Percentiles rank a stretch among this genome's conserved stretches.
Conservation (phyloP, 2,329 filamentous ascomycete genomes). For the Colletotrichum limetticola region DNA sequence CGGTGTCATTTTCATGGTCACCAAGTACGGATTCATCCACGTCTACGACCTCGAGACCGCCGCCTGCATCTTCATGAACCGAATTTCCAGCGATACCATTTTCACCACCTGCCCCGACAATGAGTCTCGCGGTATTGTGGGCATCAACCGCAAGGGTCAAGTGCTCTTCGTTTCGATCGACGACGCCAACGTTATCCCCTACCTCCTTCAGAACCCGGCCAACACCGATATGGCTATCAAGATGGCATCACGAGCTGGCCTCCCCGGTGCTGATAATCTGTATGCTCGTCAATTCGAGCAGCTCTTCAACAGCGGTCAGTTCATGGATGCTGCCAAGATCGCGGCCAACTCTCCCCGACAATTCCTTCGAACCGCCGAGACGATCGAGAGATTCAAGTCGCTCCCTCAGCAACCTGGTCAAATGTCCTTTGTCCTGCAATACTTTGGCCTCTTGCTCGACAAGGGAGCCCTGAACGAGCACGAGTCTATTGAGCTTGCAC, state of each 20-base stretch:
- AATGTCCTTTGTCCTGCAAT: constrained; percentile 94
- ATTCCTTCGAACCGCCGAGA: constrained; percentile 93
- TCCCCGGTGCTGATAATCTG: constrained; percentile 93
- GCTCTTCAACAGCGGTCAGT: constrained; percentile 82
- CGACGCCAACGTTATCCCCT: constrained; percentile 90
- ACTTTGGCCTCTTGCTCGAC: constrained; percentile 96
- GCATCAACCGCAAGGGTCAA: constrained; percentile 97
- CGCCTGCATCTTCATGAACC: constrained; percentile 98
- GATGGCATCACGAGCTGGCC: constrained; percentile 91
- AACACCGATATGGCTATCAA: constrained; percentile 95
- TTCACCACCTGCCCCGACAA: constrained; percentile 91
- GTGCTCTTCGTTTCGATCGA: constrained; percentile 94
- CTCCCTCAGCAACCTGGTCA: constrained; percentile 83
- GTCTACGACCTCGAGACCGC: constrained; percentile 97
- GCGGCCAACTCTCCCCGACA: constrained; percentile 96
- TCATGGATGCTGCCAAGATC: constrained; percentile 90
- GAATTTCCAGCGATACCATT: constrained; percentile 98
- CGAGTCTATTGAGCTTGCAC: constrained; percentile 92
- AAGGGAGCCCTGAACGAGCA: constrained; percentile 93
- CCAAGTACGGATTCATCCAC: constrained; percentile 99
- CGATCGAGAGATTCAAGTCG: constrained; percentile 95
- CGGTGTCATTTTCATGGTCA: constrained; percentile 95
- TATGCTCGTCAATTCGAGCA: constrained; percentile 95
- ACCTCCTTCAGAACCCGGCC: constrained; percentile 95
- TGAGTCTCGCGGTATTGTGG: constrained; percentile 87